Base-by-base conservation (phyloP, 1,284 basidiomycete species). In the Ustilago trichophora region DNA sequence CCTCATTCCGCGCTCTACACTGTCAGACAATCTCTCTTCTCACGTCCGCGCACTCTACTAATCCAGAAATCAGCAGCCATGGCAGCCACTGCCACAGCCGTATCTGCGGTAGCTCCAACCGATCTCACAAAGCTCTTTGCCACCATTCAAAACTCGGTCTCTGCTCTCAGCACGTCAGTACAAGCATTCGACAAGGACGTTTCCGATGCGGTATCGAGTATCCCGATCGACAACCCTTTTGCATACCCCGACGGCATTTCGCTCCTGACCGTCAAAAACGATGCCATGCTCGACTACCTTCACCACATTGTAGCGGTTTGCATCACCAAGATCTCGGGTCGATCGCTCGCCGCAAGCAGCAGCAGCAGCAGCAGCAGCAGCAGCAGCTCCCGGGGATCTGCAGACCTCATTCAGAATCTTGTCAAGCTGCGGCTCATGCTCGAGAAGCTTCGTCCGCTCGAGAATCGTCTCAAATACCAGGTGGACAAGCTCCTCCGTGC, bases 401-500 rank as follows among this genome's bases (percentile, higher is more conserved):
- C 40, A n/a, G 43, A 57, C 16, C 63, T 80, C 18, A 71, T 78
- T 11, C 33, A 58, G 42, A 59, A 67, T 18, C 60, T 80, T 2
- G 57, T 80, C 25, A 63, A 64, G 49, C 48, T 73, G 18, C 56
- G 78, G 1, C 49, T 80, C n/a, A 49, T 75, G 35, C 58, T 80
- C 16, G 85, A 86, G 51, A 85, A 85, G 73, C 80, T 84, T 22
- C 77, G 82, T 24, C 83, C 83, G 0, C 73, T 98, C 32, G 94
- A 98, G 82, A 86, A 85, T 50, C 89, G 91, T 76, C 89, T 98
- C 86, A 89, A 88, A 59, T 96, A 98, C 81, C 94, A 98, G 82
- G 91, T 98, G 76, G 93, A 97, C 76, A 97, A 98, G 81, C 87
- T 76, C 16, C 44, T 78, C 10, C 55, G 69, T 10, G 66, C 78